Conservation (phyloP, 352 stramenopile species). For the Globisporangium solare region DNA sequence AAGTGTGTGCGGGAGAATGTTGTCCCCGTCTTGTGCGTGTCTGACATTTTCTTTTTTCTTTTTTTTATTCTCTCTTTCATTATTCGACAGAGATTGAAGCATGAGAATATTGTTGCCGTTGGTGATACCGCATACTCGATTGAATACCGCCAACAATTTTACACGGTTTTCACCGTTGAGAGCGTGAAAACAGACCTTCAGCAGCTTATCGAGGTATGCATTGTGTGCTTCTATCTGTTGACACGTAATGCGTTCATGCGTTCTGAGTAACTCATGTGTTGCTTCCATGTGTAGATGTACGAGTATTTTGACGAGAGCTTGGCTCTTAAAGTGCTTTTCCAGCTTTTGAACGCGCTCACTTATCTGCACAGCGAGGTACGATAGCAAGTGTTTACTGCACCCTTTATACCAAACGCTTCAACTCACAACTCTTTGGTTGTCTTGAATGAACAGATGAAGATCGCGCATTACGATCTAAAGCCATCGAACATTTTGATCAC, state of each 20-base stretch:
- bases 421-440: constrained; percentile 5
- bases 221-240: not conserved
- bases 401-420: not conserved
- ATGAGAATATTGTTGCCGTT: constrained; percentile 64
- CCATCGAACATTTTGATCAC: constrained; percentile 96
- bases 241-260: not conserved
- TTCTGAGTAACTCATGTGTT: not conserved
- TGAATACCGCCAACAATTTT: constrained; percentile 60
- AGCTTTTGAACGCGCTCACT: constrained; percentile 58
- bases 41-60: not conserved
- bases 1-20: constrained; percentile 8
- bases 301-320: constrained; percentile 55
- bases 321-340: constrained; percentile 56
- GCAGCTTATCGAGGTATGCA: constrained; percentile 59
- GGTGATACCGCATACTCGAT: constrained; percentile 56
- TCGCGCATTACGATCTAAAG: constrained; percentile 94
- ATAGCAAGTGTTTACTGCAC: not conserved
- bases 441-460: constrained; percentile 37
- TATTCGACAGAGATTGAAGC: constrained; percentile 48
- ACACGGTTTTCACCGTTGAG: constrained; percentile 75
- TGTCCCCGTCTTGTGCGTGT: not conserved
- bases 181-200: constrained; percentile 68
- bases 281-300: constrained; percentile 29
- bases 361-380: constrained; percentile 74
- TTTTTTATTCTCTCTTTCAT: not conserved